Evolutionary conservation across 192 early-diverging fungal genomes (phyloP).

Genomic region (Rhizoclosmatium sp.): DNA sequence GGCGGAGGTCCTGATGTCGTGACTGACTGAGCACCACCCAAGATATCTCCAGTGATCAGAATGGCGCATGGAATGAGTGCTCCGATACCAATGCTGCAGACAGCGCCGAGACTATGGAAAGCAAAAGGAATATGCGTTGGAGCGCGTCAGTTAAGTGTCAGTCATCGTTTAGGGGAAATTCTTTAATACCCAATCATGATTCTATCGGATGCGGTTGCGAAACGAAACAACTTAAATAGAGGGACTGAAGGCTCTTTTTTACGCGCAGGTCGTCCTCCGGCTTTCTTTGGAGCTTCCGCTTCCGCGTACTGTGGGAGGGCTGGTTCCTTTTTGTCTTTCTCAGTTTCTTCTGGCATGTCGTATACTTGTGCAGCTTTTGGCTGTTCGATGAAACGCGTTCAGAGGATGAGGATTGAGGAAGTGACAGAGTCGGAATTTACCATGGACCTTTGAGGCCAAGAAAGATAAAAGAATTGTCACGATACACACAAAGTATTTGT

Average conservation of each 20-base stretch:
- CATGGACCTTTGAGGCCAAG: too few relatives aligned
- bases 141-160: not conserved
- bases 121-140: not conserved
- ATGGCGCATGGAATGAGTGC: slow-evolving; percentile 34
- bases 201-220: slow-evolving; percentile 22
- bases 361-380: too few relatives aligned
- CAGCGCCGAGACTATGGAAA: slow-evolving; percentile 12
- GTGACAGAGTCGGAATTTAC: too few relatives aligned
- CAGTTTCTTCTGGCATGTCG: too few relatives aligned
- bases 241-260: slow-evolving; percentile 30
- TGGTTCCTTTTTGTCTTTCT: too few relatives aligned
- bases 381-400: too few relatives aligned
- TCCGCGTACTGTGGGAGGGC: too few relatives aligned
- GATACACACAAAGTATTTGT: too few relatives aligned
- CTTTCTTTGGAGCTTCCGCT: not conserved
- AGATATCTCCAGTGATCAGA: slow-evolving; percentile 26
- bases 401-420: too few relatives aligned
- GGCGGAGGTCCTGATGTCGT: not conserved
- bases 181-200: slow-evolving; percentile 34
- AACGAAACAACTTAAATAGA: slow-evolving; percentile 27
- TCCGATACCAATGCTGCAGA: slow-evolving; percentile 33
- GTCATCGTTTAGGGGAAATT: not conserved
- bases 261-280: not conserved
- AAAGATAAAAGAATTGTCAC: too few relatives aligned
- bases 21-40: not conserved